Evolutionary conservation across 257 asterid genomes (phyloP).

Genomic region (Salvia splendens): DNA sequence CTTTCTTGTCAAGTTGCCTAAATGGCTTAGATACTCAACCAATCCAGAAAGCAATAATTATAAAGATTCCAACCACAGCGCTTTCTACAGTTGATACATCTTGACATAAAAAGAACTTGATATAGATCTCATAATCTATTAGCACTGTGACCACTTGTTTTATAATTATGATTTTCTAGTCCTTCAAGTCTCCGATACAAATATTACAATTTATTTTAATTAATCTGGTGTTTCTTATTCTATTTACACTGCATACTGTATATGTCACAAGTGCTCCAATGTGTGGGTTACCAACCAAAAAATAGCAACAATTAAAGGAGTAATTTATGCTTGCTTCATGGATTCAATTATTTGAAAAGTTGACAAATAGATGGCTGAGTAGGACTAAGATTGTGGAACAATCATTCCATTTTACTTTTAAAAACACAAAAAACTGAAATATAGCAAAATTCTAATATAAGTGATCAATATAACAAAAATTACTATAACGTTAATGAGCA

Average conservation of each 20-base stretch:
- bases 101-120: neutral
- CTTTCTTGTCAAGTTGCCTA: slow-evolving; percentile 48
- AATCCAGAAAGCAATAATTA: slow-evolving; percentile 13
- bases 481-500: no score
- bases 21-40: slow-evolving; percentile 32
- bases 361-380: slow-evolving; percentile 5
- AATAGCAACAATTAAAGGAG: neutral
- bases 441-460: no score
- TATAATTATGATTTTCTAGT: no score
- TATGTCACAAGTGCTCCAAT: neutral
- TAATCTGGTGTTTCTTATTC: neutral
- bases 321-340: neutral
- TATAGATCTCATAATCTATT: neutral
- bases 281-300: slow-evolving; percentile 9
- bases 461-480: no score
- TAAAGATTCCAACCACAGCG: slow-evolving; percentile 42
- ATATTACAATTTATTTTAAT: neutral
- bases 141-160: neutral
- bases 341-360: slow-evolving; percentile 2
- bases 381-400: neutral
- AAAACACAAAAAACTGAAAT: no score
- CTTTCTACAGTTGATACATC: neutral
- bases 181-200: no score
- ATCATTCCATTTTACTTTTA: neutral
- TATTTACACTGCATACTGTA: neutral